phyloP scores from a whole-genome alignment of 2,329 filamentous ascomycete genomes.

The Fusarium austroafricanum region DNA sequence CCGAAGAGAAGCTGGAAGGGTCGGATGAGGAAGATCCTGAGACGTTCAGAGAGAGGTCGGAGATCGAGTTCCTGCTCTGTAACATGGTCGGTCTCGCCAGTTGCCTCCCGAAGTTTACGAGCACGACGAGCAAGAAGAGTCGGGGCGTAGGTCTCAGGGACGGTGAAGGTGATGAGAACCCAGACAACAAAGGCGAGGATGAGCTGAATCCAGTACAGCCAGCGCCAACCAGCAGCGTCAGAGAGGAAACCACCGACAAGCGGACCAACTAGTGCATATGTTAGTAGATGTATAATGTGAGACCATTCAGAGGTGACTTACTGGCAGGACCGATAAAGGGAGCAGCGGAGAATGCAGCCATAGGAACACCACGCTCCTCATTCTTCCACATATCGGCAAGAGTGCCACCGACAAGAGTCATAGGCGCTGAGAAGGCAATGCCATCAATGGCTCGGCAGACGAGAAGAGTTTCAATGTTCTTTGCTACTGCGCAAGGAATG shows the following conservation, averaged over 20 bases:
- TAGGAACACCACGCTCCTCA: constrained; percentile 86
- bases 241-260: constrained; percentile 81
- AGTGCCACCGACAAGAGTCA: constrained; percentile 87
- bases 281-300: constrained; percentile 5
- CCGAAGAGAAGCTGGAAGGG: constrained; percentile 87
- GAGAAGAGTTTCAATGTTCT: constrained; percentile 81
- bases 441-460: constrained; percentile 83
- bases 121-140: constrained; percentile 79
- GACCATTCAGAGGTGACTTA: constrained; percentile 44
- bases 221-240: constrained; percentile 79
- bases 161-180: constrained; percentile 84
- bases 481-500: constrained; percentile 80
- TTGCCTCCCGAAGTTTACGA: constrained; percentile 75
- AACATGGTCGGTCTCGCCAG: constrained; percentile 74
- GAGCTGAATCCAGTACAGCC: constrained; percentile 89
- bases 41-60: constrained; percentile 74
- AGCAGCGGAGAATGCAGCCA: constrained; percentile 86
- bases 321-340: constrained; percentile 84
- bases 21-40: constrained; percentile 80
- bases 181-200: constrained; percentile 78
- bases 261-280: constrained; percentile 65
- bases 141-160: constrained; percentile 89
- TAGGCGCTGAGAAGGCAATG: constrained; percentile 85
- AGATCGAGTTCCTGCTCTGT: constrained; percentile 85
- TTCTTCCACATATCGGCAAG: constrained; percentile 86